phyloP scores from a whole-genome alignment of 2,329 filamentous ascomycete species.

The Aaosphaeria arxii region DNA sequence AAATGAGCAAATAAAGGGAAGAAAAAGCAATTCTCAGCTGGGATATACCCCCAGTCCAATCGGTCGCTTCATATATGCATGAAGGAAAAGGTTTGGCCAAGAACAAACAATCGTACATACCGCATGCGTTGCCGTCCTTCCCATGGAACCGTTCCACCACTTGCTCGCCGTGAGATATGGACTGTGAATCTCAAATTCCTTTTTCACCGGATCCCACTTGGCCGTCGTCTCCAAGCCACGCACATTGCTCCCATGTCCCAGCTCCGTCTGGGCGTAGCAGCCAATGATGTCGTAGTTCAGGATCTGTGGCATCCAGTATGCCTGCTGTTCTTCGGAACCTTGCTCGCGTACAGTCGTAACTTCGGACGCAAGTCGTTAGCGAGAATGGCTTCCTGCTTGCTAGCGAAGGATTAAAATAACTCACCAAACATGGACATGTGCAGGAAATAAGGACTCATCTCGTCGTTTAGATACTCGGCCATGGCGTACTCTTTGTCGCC shows the following conservation, averaged over 20 bases:
- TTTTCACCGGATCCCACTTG: constrained; percentile 43
- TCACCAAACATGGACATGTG: constrained; percentile 51
- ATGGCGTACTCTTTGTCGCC: constrained; percentile 50
- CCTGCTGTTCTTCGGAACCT: constrained; percentile 45
- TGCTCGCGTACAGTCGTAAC: constrained; percentile 51
- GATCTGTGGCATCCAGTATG: constrained; percentile 50
- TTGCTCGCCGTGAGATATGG: constrained; percentile 53
- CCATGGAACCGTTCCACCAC: constrained; percentile 56
- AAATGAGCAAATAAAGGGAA: no score
- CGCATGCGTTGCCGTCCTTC: constrained; percentile 54
- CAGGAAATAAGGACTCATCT: constrained; percentile 53
- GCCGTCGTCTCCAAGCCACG: constrained; percentile 49
- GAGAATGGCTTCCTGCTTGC: constrained; percentile 4
- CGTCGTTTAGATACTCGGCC: constrained; percentile 52
- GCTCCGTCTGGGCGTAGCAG: constrained; percentile 52
- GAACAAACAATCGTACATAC: constrained; percentile 13
- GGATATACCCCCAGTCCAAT: no score
- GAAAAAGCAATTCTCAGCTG: no score
- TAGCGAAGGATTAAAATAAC: constrained; percentile 9
- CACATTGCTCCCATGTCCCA: constrained; percentile 54
- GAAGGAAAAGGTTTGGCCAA: no score
- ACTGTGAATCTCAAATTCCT: constrained; percentile 51
- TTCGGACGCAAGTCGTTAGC: constrained; percentile 4
- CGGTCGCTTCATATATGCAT: no score
- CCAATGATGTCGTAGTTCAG: constrained; percentile 51